These are phyloP conservation scores for Triticum dicoccoides DNA, from an alignment of 176 grass and related monocot species.

Conservation along the genomic window DNA sequence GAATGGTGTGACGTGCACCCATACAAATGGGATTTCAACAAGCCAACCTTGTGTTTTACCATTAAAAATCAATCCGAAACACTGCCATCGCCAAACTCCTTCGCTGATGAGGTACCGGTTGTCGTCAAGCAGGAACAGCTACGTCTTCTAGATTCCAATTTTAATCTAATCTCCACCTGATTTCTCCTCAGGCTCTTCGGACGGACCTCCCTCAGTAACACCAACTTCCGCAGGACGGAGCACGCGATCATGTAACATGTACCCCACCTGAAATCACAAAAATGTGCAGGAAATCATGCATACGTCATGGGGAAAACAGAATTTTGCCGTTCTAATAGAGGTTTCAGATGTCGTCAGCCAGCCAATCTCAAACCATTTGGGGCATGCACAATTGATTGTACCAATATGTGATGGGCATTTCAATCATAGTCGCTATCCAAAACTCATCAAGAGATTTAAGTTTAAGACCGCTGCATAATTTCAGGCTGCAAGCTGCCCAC, in stretches of 20 bases:
- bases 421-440: not conserved
- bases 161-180: conserved; percentile 17
- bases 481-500: not conserved
- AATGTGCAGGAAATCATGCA: not conserved
- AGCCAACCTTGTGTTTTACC: not conserved
- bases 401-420: not conserved
- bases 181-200: conserved; percentile 20
- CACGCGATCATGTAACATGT: conserved; percentile 64
- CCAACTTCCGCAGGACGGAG: conserved; percentile 68
- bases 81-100: not conserved
- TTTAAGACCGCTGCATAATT: not conserved
- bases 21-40: conserved; percentile 3
- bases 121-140: not conserved
- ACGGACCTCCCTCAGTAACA: conserved; percentile 29
- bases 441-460: not conserved
- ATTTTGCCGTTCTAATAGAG: not conserved
- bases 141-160: not conserved
- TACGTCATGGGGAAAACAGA: not conserved
- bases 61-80: not conserved
- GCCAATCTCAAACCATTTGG: not conserved
- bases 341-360: not conserved
- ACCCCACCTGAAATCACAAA: conserved; percentile 48
- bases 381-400: not conserved
- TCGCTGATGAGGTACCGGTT: not conserved
- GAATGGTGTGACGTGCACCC: not conserved